phyloP scores from a whole-genome alignment of 1,284 basidiomycete species.

The Malassezia yamatoensis region DNA sequence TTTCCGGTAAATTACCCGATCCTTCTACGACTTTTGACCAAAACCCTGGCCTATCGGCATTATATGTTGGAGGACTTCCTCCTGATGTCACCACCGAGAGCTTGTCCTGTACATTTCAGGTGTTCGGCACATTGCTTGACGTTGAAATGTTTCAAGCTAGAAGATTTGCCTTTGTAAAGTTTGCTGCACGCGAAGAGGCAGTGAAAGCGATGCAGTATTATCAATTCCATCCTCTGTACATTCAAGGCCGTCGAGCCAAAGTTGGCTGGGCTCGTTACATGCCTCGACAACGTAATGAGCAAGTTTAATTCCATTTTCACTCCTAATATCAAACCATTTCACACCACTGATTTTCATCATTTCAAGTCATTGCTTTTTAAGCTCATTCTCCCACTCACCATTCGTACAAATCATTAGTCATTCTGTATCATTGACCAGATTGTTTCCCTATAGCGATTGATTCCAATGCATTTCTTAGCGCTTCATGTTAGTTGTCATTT shows the following conservation, averaged over 20 bases:
- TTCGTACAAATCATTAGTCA: too few species aligned
- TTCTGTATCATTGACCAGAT: too few species aligned
- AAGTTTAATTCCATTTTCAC: too few species aligned
- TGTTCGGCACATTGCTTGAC: constrained; percentile 71
- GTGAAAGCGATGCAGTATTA: neutral
- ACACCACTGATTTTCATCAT: too few species aligned
- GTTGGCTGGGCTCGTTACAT: constrained; percentile 10
- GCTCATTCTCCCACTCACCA: too few species aligned
- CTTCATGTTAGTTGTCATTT: too few species aligned
- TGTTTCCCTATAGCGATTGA: neutral
- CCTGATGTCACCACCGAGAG: constrained; percentile 90
- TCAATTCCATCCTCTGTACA: neutral
- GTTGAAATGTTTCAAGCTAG: constrained; percentile 4
- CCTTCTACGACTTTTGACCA: constrained; percentile 66
- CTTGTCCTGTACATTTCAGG: constrained; percentile 88
- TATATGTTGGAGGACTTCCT: constrained; percentile 95
- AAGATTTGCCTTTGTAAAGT: constrained; percentile 10
- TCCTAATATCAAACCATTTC: too few species aligned
- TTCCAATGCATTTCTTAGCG: neutral
- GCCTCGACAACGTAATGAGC: neutral
- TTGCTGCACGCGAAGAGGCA: constrained; percentile 4
- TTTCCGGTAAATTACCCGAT: neutral
- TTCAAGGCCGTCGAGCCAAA: neutral
- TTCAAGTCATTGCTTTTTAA: too few species aligned
- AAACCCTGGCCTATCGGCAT: constrained; percentile 73